phyloP scores from a whole-genome alignment of 257 asterid genomes.

The Solanum chaucha region DNA sequence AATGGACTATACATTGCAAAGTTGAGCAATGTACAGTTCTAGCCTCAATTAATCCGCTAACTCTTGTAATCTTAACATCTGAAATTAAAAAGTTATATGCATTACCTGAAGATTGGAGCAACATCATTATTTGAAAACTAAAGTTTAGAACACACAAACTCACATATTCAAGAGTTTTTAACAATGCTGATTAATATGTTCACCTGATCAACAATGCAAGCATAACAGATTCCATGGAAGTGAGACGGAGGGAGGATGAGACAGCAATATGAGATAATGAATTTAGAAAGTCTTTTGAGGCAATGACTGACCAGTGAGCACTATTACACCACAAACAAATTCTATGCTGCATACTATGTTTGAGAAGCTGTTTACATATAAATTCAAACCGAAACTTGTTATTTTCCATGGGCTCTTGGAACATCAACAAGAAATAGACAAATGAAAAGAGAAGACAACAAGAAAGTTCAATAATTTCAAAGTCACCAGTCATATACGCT shows the following conservation, averaged over 20 bases:
- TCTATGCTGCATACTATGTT: background rate
- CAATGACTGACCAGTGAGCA: background rate
- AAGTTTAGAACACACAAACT: background rate
- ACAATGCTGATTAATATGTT: background rate
- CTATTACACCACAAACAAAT: background rate
- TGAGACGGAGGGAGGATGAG: background rate
- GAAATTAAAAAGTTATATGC: background rate
- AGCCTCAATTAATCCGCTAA: conserved; percentile 54
- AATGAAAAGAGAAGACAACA: background rate
- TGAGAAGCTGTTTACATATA: background rate
- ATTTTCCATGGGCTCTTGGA: background rate
- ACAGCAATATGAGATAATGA: background rate
- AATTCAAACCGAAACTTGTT: background rate
- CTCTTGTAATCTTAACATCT: conserved; percentile 57
- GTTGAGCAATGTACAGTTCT: conserved; percentile 56
- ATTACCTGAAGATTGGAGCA: background rate
- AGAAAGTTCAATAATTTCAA: background rate
- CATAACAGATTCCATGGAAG: background rate
- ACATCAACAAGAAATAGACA: background rate
- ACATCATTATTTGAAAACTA: background rate
- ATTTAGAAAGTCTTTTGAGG: background rate
- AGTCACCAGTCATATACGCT: background rate
- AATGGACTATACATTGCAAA: conserved; percentile 33
- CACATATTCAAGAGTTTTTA: background rate
- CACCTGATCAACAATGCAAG: background rate